Evolutionary conservation across 2,329 filamentous ascomycete species (phyloP), one percentile per base, ranked within the genome.

Genomic region (Mycosphaerella arachidis): DNA sequence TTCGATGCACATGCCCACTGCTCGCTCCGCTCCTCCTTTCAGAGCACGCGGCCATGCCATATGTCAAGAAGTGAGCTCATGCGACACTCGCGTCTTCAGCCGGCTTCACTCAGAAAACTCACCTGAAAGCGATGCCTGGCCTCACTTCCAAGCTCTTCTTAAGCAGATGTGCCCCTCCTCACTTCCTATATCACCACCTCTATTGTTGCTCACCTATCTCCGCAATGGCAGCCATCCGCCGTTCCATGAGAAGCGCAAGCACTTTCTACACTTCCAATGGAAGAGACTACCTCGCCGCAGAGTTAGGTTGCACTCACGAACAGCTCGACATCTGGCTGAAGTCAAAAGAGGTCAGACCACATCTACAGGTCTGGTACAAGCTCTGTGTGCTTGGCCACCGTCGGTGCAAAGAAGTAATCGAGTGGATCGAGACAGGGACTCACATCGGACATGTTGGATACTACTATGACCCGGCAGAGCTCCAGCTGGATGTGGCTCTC

Each of bases 401-500:
- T 8, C 56, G 65, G 10, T 69, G 57, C 60, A 64, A 67, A 43
- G 61, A 66, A 1, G 63, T 33, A 1, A 56, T 62, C 12, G 60
- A 61, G 6, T 70, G 66, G 66, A 63, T 70, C 60, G 64, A 10
- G 16, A 7, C 7, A 13, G 37, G 37, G 16, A 8, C 7, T 5
- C 37, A 66, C 27, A 56, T 29, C 4, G 67, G 63, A 4, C 51
- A 55, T 2, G 35, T 48, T 1, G 60, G 59, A 16, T 68, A 67
- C 55, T 69, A 62, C 60, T 64, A 66, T 56, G 40, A 66, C 24
- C 13, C 31, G 10, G 20, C 29, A 12, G 57, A 59, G 5, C 61
- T 68, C 2, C 61, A 68, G 51, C 61, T 67, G n/a, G 66, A 69
- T 35, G 13, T 69, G 24, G 51, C 67, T 4, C 52, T 68, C 43